Evolutionary conservation across 768 basidiomycete species (phyloP).

Genomic region (Lentinus tigrinus): DNA sequence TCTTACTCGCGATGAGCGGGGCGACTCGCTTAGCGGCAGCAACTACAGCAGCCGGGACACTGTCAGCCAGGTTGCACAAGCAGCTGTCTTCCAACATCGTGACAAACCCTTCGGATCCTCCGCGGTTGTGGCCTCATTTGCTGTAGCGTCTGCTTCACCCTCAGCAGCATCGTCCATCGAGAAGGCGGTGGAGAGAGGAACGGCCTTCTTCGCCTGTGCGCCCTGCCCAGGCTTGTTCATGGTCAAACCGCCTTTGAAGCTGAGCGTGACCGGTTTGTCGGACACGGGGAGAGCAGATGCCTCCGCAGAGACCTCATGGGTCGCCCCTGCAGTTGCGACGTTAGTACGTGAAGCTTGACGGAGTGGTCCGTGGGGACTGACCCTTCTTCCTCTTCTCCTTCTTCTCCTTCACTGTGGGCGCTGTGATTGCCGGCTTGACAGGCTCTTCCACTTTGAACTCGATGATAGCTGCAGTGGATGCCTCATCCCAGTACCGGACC

Average conservation of each 20-base stretch:
- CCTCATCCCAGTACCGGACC: constrained; percentile 93
- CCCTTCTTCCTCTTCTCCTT: constrained; percentile 56
- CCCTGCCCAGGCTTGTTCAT: constrained; percentile 19
- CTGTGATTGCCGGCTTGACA: constrained; percentile 33
- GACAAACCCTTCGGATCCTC: constrained; percentile 52
- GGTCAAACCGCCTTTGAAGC: constrained; percentile 44
- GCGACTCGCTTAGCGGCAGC: constrained; percentile 67
- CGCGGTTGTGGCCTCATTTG: constrained; percentile 36
- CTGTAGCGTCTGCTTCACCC: constrained; percentile 36
- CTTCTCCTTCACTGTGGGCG: constrained; percentile 49
- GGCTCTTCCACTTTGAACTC: constrained; percentile 78
- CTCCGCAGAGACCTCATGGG: constrained; percentile 36
- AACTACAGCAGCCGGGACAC: constrained; percentile 34
- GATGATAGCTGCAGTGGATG: constrained; percentile 68
- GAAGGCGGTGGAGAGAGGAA: constrained; percentile 58
- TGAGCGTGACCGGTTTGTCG: constrained; percentile 80
- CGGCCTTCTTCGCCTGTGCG: constrained; percentile 31
- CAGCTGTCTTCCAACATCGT: constrained; percentile 13
- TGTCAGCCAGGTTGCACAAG: constrained; percentile 15
- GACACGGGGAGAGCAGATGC: constrained; percentile 72
- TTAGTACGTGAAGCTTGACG: neutral
- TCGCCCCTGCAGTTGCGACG: neutral
- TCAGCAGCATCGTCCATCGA: constrained; percentile 55
- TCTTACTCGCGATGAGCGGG: constrained; percentile 81
- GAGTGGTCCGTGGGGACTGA: neutral